Evolutionary conservation across 73 alveolate genomes (phyloP), one percentile per base, ranked within the genome.

Genomic region (Symbiodinium pilosum): DNA sequence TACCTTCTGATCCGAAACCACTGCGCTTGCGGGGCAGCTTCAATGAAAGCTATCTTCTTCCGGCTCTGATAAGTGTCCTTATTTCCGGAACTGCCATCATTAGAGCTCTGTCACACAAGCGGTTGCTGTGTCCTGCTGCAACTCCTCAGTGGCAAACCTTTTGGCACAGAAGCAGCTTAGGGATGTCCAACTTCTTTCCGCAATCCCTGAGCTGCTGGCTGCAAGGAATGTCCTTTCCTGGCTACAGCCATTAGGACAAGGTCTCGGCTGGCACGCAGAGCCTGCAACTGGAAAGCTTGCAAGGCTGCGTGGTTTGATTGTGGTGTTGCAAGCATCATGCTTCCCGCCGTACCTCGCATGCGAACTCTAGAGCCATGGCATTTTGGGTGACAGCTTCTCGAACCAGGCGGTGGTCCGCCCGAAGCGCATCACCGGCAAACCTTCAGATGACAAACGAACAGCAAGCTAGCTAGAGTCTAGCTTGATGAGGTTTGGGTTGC

Each of bases 291-390:
- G n/a, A n/a, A n/a, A n/a, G n/a, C n/a, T n/a, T n/a, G n/a, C n/a
- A n/a, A n/a, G n/a, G n/a, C n/a, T n/a, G n/a, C n/a, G n/a, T n/a
- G n/a, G n/a, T n/a, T n/a, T n/a, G n/a, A n/a, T n/a, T n/a, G n/a
- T n/a, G n/a, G n/a, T n/a, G n/a, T n/a, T n/a, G n/a, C n/a, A n/a
- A n/a, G n/a, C n/a, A n/a, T n/a, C n/a, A n/a, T 54, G 73, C 73
- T 24, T 26, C 73, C 26, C 4, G 0, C 32, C 84, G 16, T 30
- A 39, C 85, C 85, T 73, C 85, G 12, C 88, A 68, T 8, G 96
- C 96, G 39, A 91, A 91, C 52, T 64, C 54, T 75, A 91, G 40
- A 26, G 96, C 96, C 96, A 91, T 91, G 12, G 96, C 43, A 6
- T 91, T 42, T 28, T 91, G 69, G 41, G 44, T 52, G 8, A 91